Evolutionary conservation across 2,329 filamentous ascomycete species (phyloP), one percentile per base, ranked within the genome.

Genomic region (Colletotrichum sp.): DNA sequence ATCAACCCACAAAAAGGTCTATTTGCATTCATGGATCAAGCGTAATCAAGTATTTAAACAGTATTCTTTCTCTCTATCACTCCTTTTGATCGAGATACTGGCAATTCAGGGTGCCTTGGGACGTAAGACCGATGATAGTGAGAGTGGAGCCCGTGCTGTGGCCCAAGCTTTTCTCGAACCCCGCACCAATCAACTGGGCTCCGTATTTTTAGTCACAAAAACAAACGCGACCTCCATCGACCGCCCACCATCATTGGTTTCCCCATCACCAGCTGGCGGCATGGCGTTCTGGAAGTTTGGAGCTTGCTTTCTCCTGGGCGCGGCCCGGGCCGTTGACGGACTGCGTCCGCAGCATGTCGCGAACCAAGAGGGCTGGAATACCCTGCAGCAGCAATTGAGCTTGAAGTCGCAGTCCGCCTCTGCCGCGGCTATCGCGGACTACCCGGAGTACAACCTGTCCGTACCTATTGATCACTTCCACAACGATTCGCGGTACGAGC

Each of bases 391-490:
- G 10, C 74, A 76, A 13, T 63, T 67, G 70, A 48, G 59, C 26
- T 26, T 28, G 21, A 43, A 57, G 13, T 43, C 57, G 13, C 60
- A 48, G 43, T 3, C n/a, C 32, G 34, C 30, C 28, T 36, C 71
- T 15, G 26, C 36, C 36, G 67, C 70, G 34, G 59, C 64, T 21
- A n/a, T 69, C 55, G 43, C 64, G 10, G 36, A 52, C 10, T 88
- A 87, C 77, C 84, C 84, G 10, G 84, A 82, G 7, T 83, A 85
- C 80, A 86, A 83, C 67, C 79, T 89, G 43, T 81, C 82, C 18
- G 88, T 90, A 5, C 90, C 90, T 18, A 87, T 98, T 39, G 95
- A 98, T 83, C 94, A 97, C 82, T 98, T 97, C 85, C 94, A 94
- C 84, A 95, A 96, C 80, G 93, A 96, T 71, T 90, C 92, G 3